A percentile compares a stretch with the other conserved stretches of the same genome.
Conservation (phyloP, 2,329 filamentous ascomycete species). For the Xylariaceae sp. region DNA sequence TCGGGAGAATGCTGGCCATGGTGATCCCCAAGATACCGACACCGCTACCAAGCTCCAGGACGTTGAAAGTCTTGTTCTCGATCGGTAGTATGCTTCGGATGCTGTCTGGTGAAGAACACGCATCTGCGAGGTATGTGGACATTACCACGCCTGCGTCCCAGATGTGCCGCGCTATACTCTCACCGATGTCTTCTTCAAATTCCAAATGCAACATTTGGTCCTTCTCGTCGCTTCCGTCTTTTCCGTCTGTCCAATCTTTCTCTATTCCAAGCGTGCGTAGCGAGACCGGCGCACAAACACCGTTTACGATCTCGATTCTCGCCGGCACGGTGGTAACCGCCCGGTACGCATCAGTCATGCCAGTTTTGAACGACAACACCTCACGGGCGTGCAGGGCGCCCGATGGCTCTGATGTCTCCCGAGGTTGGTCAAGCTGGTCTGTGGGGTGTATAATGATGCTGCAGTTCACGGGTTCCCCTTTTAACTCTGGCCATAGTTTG, state of each 20-base stretch:
- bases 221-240: conserved; percentile 9
- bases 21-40: conserved; percentile 52
- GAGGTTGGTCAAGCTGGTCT: conserved; percentile 12
- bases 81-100: conserved; percentile 17
- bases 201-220: conserved; percentile 33
- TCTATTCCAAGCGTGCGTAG: conserved; percentile 20
- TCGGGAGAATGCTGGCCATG: conserved; percentile 35
- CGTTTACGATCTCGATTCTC: conserved; percentile 21
- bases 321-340: conserved; percentile 26
- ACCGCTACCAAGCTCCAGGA: conserved; percentile 53
- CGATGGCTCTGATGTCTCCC: neutral
- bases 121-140: conserved; percentile 33
- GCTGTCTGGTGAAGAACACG: conserved; percentile 10
- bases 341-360: neutral
- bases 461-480: conserved; percentile 16
- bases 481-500: conserved; percentile 13
- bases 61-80: conserved; percentile 32
- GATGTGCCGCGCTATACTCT: conserved; percentile 54
- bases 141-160: conserved; percentile 53
- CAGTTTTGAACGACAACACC: conserved; percentile 17
- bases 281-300: conserved; percentile 21
- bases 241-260: neutral
- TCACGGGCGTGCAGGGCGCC: conserved; percentile 17
- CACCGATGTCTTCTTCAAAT: conserved; percentile 52
- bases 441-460: conserved; percentile 20